A percentile compares a stretch with the other conserved stretches of the same genome.
These are phyloP conservation scores for Umbelopsis sp. DNA, from an alignment of 371 early-diverging fungal genomes.

Conservation along the genomic window DNA sequence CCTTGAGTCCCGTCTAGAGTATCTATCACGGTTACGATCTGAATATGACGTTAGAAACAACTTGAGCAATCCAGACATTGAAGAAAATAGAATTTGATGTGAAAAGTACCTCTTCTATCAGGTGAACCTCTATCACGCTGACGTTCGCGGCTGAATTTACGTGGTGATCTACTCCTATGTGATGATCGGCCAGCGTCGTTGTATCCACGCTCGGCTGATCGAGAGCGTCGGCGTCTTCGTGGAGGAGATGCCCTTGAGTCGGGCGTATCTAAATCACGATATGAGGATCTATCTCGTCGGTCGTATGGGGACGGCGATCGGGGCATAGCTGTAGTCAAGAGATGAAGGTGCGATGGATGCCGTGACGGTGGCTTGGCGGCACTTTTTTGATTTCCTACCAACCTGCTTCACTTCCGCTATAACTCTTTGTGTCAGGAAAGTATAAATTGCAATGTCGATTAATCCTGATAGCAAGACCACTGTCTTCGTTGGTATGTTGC, in stretches of 20 bases:
- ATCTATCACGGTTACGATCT: conserved; percentile 21
- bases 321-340: conserved; percentile 28
- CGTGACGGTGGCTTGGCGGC: conserved; percentile 18
- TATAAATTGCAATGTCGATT: not conserved
- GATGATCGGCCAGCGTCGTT: conserved; percentile 22
- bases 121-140: conserved; percentile 20
- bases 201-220: conserved; percentile 18
- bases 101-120: conserved; percentile 19
- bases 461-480: conserved; percentile 55
- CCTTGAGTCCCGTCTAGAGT: conserved; percentile 19
- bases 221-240: conserved; percentile 25
- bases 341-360: not conserved
- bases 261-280: conserved; percentile 48
- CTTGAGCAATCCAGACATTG: too few species aligned
- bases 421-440: not conserved
- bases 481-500: conserved; percentile 51
- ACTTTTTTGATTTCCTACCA: conserved; percentile 25
- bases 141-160: conserved; percentile 10
- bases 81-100: not conserved
- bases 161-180: conserved; percentile 13
- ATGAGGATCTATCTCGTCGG: conserved; percentile 33
- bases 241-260: conserved; percentile 26
- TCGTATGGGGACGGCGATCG: conserved; percentile 46
- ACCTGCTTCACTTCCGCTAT: not conserved
- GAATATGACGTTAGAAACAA: too few species aligned